Evolutionary conservation across 345 rosid species (phyloP).

Genomic region (Salix koriyanagi): DNA sequence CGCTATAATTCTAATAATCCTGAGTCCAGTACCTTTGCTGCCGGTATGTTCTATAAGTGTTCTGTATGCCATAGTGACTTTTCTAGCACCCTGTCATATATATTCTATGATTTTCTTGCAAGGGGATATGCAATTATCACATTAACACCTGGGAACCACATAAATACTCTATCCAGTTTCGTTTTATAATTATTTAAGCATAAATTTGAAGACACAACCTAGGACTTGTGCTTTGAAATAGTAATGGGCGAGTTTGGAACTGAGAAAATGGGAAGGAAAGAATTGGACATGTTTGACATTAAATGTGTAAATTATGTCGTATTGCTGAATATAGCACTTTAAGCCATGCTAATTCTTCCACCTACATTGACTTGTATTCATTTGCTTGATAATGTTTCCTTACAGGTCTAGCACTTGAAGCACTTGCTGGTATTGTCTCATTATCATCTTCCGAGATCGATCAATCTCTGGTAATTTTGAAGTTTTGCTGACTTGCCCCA

Average conservation of each 20-base stretch:
- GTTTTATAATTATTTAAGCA: neutral
- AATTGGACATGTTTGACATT: neutral
- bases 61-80: neutral
- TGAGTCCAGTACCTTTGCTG: conserved; percentile 81
- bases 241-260: neutral
- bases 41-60: conserved; percentile 46
- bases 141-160: neutral
- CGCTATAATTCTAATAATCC: conserved; percentile 72
- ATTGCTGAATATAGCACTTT: neutral
- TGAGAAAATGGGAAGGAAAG: neutral
- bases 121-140: neutral
- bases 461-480: conserved; percentile 65
- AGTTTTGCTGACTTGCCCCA: neutral
- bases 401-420: conserved; percentile 83
- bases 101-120: neutral
- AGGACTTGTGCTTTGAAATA: neutral
- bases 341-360: neutral
- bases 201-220: neutral
- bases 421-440: conserved; percentile 80
- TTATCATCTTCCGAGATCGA: conserved; percentile 72
- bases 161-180: neutral
- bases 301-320: neutral
- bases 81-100: neutral
- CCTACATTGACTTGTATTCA: neutral
- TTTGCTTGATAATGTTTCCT: conserved; percentile 12